Base-by-base conservation (phyloP, 805 yeast genomes). In the Nakazawaea anatomiae region DNA sequence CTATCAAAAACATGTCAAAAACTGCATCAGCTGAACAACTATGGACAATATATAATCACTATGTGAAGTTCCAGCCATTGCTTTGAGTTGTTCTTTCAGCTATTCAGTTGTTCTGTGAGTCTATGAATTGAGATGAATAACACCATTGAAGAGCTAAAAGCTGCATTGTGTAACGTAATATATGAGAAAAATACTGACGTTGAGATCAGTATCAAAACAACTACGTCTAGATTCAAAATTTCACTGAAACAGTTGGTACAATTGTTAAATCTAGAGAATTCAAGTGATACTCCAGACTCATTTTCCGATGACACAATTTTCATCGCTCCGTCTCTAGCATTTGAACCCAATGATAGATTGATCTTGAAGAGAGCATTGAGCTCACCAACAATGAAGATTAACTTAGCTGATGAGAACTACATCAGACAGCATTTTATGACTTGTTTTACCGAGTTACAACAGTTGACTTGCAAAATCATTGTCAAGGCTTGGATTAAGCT, bases 401-500 rank as follows among this genome's bases (percentile, higher is more conserved):
- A 46, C 30, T 6, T 45, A 11, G n/a, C 41, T 18, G 39, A 42
- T 27, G 38, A n/a, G 48, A n/a, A 41, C 6, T 62, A 64, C 29
- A 57, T 58, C 34, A 55, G 54, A 18, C 63, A 60, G 45, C 50
- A 51, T 38, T 55, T 68, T 1, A 54, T 46, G 25, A 59, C 58
- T 27, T 64, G 71, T 30, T 68, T 74, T 48, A 69, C 66, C 32
- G 65, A 62, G 38, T 58, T 79, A 42, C 76, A 74, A 57, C 88
- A 83, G 56, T 58, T 73, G 1, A 67, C 73, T 1, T 87, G 94
- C 61, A 85, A 84, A 54, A 56, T 68, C 4, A 64, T 87, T 7
- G 83, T 87, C 6, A 86, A 85, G 60, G 69, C 74, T 9, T 85
- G 90, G 89, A 83, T 87, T 43, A 77, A 74, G 57, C 63, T 70